Evolutionary conservation across 306 rosid genomes (phyloP).

Genomic region (Fagus sylvatica): DNA sequence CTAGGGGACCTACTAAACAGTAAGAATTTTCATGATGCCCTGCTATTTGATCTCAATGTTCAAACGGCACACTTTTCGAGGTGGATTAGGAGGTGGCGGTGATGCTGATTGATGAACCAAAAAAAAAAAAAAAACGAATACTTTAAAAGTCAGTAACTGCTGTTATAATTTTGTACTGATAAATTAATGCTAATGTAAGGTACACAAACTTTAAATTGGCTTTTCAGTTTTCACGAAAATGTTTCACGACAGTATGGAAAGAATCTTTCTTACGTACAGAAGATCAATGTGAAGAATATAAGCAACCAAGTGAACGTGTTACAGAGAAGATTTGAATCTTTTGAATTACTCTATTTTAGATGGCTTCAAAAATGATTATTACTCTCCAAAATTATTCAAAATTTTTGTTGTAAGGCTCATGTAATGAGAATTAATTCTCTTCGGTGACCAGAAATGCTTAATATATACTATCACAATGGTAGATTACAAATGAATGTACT

Average conservation of each 20-base stretch:
- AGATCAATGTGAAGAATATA: neutral
- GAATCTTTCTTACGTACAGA: neutral
- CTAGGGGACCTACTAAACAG: neutral
- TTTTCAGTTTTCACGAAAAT: slow-evolving; percentile 40
- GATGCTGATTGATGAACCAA: slow-evolving; percentile 26
- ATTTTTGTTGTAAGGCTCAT: no score
- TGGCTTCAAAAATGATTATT: no score
- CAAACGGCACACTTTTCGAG: slow-evolving; percentile 45
- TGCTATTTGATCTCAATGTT: slow-evolving; percentile 10
- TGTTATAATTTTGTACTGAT: slow-evolving; percentile 2
- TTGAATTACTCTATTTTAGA: no score
- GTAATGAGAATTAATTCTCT: no score
- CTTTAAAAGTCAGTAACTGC: slow-evolving; percentile 7
- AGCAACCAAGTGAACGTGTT: neutral
- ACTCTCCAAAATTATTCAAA: no score
- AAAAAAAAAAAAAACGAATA: no score
- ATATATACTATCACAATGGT: no score
- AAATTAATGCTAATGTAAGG: slow-evolving; percentile 31
- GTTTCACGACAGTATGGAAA: slow-evolving; percentile 4
- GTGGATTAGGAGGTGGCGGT: slow-evolving; percentile 48
- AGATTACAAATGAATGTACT: no score
- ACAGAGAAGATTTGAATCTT: no score
- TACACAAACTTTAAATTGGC: slow-evolving; percentile 33
- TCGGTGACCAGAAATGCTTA: no score
- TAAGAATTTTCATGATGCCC: slow-evolving; percentile 14